Percentiles rank a stretch among this genome's conserved stretches.
phyloP scores from a whole-genome alignment of 352 stramenopile genomes.

The Phytophthora quininea region DNA sequence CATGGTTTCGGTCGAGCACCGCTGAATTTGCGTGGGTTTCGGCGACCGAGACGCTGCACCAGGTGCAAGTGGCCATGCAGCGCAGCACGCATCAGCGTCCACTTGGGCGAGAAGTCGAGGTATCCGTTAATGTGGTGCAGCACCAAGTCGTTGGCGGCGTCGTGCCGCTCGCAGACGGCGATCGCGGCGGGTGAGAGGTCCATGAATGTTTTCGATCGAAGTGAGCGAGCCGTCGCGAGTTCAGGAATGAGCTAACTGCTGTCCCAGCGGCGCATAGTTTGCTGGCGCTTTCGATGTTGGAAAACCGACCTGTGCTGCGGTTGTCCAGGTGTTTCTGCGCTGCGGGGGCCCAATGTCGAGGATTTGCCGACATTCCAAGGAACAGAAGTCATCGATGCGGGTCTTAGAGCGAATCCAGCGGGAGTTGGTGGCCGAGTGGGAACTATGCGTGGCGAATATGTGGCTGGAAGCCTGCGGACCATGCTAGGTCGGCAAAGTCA shows the following conservation, averaged over 20 bases:
- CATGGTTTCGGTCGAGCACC: slow-evolving; percentile 63
- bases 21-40: slow-evolving; percentile 46
- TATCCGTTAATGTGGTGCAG: slow-evolving; percentile 57
- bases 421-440: too few species aligned
- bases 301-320: too few species aligned
- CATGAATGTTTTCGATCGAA: neutral
- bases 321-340: too few species aligned
- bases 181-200: slow-evolving; percentile 57
- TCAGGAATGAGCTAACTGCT: neutral
- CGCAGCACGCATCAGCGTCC: slow-evolving; percentile 58
- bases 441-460: too few species aligned
- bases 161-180: slow-evolving; percentile 52
- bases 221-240: neutral
- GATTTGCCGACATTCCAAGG: too few species aligned
- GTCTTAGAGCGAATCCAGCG: too few species aligned
- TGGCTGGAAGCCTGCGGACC: too few species aligned
- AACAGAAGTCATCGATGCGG: too few species aligned
- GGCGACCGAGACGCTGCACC: slow-evolving; percentile 51
- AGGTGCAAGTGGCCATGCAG: slow-evolving; percentile 56
- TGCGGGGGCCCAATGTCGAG: too few species aligned
- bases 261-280: too few species aligned
- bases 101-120: slow-evolving; percentile 56
- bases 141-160: slow-evolving; percentile 53
- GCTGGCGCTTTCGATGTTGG: too few species aligned
- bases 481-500: too few species aligned